Percentiles rank a stretch among this genome's conserved stretches.
Evolutionary conservation across 768 basidiomycete species (phyloP).

Genomic region (Collybiopsis luxurians): DNA sequence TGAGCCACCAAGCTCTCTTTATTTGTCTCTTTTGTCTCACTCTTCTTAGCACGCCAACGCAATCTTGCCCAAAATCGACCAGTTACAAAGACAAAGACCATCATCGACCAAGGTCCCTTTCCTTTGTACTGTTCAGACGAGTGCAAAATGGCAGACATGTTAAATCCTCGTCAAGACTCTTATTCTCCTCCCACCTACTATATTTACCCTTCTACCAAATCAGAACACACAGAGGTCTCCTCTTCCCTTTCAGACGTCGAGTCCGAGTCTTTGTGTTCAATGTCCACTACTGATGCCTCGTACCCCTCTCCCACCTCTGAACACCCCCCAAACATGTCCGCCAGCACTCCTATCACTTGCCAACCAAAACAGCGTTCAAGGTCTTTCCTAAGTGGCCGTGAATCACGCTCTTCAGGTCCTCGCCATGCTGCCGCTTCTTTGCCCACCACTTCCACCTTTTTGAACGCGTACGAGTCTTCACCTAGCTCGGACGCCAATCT

Average conservation of each 20-base stretch:
- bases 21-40: too few relatives aligned
- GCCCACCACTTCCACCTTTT: conserved; percentile 22
- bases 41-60: conserved; percentile 20
- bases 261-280: conserved; percentile 7
- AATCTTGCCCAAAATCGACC: conserved; percentile 21
- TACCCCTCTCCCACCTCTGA: conserved; percentile 13
- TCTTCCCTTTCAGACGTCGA: conserved; percentile 31
- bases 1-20: too few relatives aligned
- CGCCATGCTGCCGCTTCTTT: conserved; percentile 46
- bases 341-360: neutral
- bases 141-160: conserved; percentile 60
- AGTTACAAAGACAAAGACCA: conserved; percentile 48
- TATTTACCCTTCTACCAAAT: conserved; percentile 23
- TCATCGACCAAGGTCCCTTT: conserved; percentile 79
- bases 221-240: conserved; percentile 37
- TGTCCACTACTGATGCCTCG: neutral
- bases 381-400: conserved; percentile 7
- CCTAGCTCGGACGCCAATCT: conserved; percentile 39
- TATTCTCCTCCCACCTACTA: conserved; percentile 45
- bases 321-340: neutral
- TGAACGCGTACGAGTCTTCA: conserved; percentile 17
- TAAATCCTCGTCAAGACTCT: conserved; percentile 29
- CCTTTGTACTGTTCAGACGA: conserved; percentile 85
- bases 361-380: conserved; percentile 3
- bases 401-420: conserved; percentile 33